A percentile compares a stretch with the other conserved stretches of the same genome.
Evolutionary conservation across 352 stramenopile genomes (phyloP).

Genomic region (Pythium plurisporium): DNA sequence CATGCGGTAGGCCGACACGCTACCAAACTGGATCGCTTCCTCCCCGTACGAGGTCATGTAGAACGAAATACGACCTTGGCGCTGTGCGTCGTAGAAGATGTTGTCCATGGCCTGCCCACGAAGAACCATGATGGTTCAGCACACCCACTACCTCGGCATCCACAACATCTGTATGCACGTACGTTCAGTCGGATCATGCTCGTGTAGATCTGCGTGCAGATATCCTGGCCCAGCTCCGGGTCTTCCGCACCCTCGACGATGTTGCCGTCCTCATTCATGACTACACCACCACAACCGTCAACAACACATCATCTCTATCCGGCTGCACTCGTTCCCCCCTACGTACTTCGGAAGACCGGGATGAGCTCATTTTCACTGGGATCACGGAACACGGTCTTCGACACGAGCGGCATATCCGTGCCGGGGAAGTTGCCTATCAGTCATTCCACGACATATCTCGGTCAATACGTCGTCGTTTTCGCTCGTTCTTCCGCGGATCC

Average conservation of each 20-base stretch:
- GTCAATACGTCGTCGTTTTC: not conserved
- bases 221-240: constrained; percentile 68
- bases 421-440: constrained; percentile 76
- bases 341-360: constrained; percentile 86
- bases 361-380: constrained; percentile 78
- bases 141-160: not conserved
- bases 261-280: constrained; percentile 85
- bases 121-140: not conserved
- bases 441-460: not conserved
- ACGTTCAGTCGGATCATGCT: constrained; percentile 83
- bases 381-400: constrained; percentile 83
- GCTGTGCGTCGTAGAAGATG: constrained; percentile 96
- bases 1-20: constrained; percentile 84
- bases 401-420: constrained; percentile 86
- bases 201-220: constrained; percentile 84
- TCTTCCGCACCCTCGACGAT: constrained; percentile 67
- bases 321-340: not conserved
- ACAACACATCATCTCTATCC: not conserved
- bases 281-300: constrained; percentile 18
- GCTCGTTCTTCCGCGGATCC: not conserved
- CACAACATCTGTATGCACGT: not conserved
- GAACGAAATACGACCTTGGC: constrained; percentile 92
- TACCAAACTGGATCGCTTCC: constrained; percentile 95
- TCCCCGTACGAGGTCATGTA: constrained; percentile 95
- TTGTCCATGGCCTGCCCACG: constrained; percentile 91